Conservation (phyloP, 371 early-diverging fungal genomes). For the Syncephalastrum sp. region DNA sequence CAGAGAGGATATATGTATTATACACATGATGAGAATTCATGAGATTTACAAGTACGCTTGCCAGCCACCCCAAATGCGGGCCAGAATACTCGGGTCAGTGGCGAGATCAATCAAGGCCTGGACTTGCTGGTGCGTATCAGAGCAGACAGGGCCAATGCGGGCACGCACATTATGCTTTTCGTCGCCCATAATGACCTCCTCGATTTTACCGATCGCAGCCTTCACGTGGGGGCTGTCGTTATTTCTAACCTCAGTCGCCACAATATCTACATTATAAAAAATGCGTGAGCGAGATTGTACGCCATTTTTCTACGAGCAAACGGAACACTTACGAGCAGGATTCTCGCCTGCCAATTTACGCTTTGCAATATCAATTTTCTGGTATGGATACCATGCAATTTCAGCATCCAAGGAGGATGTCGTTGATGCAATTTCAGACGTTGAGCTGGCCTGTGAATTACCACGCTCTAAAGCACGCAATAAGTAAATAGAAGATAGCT, state of each 20-base stretch:
- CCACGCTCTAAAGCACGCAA: too few species aligned
- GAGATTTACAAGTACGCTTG: slow-evolving; percentile 47
- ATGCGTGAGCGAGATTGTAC: background rate
- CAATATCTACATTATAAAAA: slow-evolving; percentile 18
- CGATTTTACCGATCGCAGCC: background rate
- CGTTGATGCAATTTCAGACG: background rate
- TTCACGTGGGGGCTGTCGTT: slow-evolving; percentile 12
- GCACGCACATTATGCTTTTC: slow-evolving; percentile 40
- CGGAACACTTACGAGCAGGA: slow-evolving; percentile 46
- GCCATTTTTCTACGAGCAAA: background rate
- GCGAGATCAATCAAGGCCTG: slow-evolving; percentile 73
- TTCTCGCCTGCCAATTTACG: slow-evolving; percentile 70
- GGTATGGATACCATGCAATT: slow-evolving; percentile 70
- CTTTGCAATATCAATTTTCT: slow-evolving; percentile 69
- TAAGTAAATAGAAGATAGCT: too few species aligned
- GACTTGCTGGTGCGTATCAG: slow-evolving; percentile 62
- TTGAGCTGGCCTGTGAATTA: too few species aligned
- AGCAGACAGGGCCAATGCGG: slow-evolving; percentile 39
- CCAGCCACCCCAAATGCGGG: slow-evolving; percentile 75
- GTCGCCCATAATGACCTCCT: slow-evolving; percentile 50
- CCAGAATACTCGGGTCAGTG: slow-evolving; percentile 67
- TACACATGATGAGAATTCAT: too few species aligned
- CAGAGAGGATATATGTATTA: background rate
- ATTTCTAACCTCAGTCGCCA: slow-evolving; percentile 41
- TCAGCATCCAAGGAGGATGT: slow-evolving; percentile 13